phyloP scores from a whole-genome alignment of 257 asterid genomes.

The Rehmannia glutinosa region DNA sequence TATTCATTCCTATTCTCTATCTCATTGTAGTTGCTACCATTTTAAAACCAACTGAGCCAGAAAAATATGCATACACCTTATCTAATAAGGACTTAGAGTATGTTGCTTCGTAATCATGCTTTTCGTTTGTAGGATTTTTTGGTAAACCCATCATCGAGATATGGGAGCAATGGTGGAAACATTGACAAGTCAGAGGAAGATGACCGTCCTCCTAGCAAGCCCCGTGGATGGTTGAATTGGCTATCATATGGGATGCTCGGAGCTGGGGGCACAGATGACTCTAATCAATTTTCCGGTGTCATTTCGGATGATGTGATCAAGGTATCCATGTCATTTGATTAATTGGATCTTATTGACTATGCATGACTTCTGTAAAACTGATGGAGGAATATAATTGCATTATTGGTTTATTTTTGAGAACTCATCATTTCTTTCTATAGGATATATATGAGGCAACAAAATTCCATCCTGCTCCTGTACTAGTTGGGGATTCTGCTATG shows the following conservation, averaged over 20 bases:
- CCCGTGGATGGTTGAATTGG: slow-evolving; percentile 99
- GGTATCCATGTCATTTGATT: slow-evolving; percentile 35
- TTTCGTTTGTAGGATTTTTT: slow-evolving; percentile 60
- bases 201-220: slow-evolving; percentile 59
- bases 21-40: slow-evolving; percentile 12
- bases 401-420: slow-evolving; percentile 12
- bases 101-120: slow-evolving; percentile 4
- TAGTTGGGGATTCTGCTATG: slow-evolving; percentile 49
- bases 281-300: slow-evolving; percentile 88
- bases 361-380: background rate
- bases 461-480: slow-evolving; percentile 64
- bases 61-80: slow-evolving; percentile 12
- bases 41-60: slow-evolving; percentile 1
- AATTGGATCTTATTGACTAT: slow-evolving; percentile 8
- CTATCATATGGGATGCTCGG: slow-evolving; percentile 97
- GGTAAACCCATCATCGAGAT: slow-evolving; percentile 38
- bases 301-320: slow-evolving; percentile 90
- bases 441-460: slow-evolving; percentile 96
- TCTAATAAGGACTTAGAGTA: background rate
- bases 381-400: background rate
- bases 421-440: slow-evolving; percentile 38
- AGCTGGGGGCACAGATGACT: slow-evolving; percentile 93
- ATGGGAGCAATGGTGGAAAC: slow-evolving; percentile 46
- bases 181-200: slow-evolving; percentile 54
- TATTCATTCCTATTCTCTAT: background rate